Evolutionary conservation across 2,329 filamentous ascomycete species (phyloP).

Genomic region (Rachicladosporium sp.): DNA sequence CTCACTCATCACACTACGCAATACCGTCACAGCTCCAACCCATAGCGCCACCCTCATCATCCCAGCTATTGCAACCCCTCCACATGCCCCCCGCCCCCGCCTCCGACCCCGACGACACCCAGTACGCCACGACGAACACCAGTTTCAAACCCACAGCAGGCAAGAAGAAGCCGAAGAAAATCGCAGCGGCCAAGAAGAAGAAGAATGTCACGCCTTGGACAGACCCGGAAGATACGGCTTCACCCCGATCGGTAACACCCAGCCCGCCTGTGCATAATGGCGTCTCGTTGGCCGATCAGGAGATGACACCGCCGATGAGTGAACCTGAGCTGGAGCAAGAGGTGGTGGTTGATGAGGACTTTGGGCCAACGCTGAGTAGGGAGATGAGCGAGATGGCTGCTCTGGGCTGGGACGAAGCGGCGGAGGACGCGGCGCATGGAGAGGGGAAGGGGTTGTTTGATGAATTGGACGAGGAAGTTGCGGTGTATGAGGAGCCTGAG

Average conservation of each 20-base stretch:
- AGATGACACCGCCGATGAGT: slow-evolving; percentile 4
- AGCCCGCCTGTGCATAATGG: slow-evolving; percentile 11
- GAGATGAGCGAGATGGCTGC: slow-evolving; percentile 1
- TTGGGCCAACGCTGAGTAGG: slow-evolving; percentile 1
- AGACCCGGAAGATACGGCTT: slow-evolving; percentile 15
- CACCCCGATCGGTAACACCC: slow-evolving; percentile 17
- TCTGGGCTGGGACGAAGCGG: not conserved
- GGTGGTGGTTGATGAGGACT: slow-evolving; percentile 4
- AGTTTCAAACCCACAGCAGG: slow-evolving; percentile 8
- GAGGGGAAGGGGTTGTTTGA: slow-evolving; percentile 1
- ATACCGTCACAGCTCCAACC: not conserved
- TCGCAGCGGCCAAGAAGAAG: slow-evolving; percentile 5
- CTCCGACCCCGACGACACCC: slow-evolving; percentile 13
- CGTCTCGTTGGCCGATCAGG: slow-evolving; percentile 1
- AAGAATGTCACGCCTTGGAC: slow-evolving; percentile 7
- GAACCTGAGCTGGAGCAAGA: slow-evolving; percentile 4
- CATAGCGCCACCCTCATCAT: not conserved
- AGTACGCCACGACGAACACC: slow-evolving; percentile 13
- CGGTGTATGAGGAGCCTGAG: not conserved
- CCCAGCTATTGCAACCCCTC: slow-evolving; percentile 2
- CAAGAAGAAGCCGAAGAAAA: slow-evolving; percentile 18
- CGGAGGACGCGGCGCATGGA: not conserved
- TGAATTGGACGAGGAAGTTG: slow-evolving; percentile 1
- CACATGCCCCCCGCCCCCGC: slow-evolving; percentile 13
- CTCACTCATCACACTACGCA: too few relatives aligned